Conservation (phyloP, 495 filamentous ascomycete species). For the Penicillium lagena region DNA sequence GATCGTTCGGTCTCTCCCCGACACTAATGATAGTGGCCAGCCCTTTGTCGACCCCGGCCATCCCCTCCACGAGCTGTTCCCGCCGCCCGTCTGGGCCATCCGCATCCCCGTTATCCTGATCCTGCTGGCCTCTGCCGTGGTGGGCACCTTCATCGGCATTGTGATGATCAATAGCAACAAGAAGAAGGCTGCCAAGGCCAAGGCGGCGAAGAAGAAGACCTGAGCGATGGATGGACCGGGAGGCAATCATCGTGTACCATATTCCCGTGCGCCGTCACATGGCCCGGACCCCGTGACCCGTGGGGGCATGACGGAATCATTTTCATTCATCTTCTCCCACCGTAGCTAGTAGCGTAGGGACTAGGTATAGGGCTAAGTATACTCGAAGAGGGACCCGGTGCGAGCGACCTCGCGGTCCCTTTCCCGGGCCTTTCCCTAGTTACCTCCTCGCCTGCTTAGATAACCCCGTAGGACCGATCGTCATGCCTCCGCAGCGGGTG, state of each 20-base stretch:
- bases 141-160: slow-evolving; percentile 90
- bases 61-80: slow-evolving; percentile 90
- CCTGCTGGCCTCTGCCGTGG: slow-evolving; percentile 84
- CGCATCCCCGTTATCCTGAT: slow-evolving; percentile 96
- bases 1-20: neutral
- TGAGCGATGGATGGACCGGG: slow-evolving; percentile 31
- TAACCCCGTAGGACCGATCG: too few relatives aligned
- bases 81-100: slow-evolving; percentile 96
- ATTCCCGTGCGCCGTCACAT: too few relatives aligned
- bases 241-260: slow-evolving; percentile 4
- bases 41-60: slow-evolving; percentile 95
- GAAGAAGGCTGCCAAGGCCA: slow-evolving; percentile 93
- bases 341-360: too few relatives aligned
- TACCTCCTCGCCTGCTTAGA: too few relatives aligned
- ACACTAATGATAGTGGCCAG: slow-evolving; percentile 32
- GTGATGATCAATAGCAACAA: slow-evolving; percentile 99
- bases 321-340: too few relatives aligned
- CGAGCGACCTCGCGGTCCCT: too few relatives aligned
- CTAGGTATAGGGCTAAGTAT: too few relatives aligned
- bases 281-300: neutral
- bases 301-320: neutral
- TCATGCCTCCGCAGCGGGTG: too few relatives aligned
- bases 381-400: too few relatives aligned
- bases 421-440: too few relatives aligned
- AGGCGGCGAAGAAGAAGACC: slow-evolving; percentile 64